These are phyloP conservation scores for Alternaria sp. DNA, from an alignment of 2,329 filamentous ascomycete genomes.

Conservation along the genomic window DNA sequence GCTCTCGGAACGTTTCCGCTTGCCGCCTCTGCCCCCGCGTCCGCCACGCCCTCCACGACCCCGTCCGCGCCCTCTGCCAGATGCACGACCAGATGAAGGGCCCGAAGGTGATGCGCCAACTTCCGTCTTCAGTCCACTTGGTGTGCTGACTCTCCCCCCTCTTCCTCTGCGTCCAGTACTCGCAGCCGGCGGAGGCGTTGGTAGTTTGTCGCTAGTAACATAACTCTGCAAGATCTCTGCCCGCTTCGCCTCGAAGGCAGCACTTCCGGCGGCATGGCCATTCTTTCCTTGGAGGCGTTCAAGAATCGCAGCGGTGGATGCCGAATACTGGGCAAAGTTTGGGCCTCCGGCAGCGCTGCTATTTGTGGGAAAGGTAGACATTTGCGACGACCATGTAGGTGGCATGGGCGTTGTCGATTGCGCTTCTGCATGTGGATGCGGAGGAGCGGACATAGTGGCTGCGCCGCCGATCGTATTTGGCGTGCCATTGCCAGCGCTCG, in stretches of 20 bases:
- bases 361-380: slow-evolving; percentile 34
- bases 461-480: slow-evolving; percentile 26
- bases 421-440: slow-evolving; percentile 19
- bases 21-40: slow-evolving; percentile 49
- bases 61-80: slow-evolving; percentile 49
- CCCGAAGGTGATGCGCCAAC: slow-evolving; percentile 33
- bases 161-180: slow-evolving; percentile 41
- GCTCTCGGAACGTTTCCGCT: slow-evolving; percentile 52
- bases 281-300: slow-evolving; percentile 49
- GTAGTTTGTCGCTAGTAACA: slow-evolving; percentile 55
- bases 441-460: slow-evolving; percentile 29
- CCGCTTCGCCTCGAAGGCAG: slow-evolving; percentile 57
- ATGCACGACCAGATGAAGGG: slow-evolving; percentile 44
- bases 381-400: slow-evolving; percentile 41
- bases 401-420: slow-evolving; percentile 26
- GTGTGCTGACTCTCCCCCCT: slow-evolving; percentile 47
- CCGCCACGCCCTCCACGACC: slow-evolving; percentile 43
- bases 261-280: slow-evolving; percentile 47
- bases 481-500: slow-evolving; percentile 29
- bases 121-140: slow-evolving; percentile 44
- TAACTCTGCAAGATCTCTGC: slow-evolving; percentile 58
- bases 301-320: slow-evolving; percentile 54
- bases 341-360: slow-evolving; percentile 21
- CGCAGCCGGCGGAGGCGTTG: slow-evolving; percentile 48
- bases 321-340: slow-evolving; percentile 46